A percentile compares a stretch with the other conserved stretches of the same genome.
Evolutionary conservation across 2,329 filamentous ascomycete genomes (phyloP).

Genomic region (Neonectria punicea): DNA sequence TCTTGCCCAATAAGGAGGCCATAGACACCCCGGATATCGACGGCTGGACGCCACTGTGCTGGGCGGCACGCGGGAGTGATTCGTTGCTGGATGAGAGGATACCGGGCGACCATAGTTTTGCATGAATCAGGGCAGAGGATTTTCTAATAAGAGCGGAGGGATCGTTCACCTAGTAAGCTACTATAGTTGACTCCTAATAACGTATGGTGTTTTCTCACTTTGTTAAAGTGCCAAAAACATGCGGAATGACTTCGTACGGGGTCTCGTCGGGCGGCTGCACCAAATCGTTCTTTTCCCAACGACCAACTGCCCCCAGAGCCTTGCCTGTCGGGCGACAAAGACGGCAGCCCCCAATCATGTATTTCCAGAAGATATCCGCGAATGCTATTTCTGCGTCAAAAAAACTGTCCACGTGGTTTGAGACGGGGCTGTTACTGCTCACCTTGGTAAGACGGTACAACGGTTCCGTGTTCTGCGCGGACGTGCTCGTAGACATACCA

Average conservation of each 20-base stretch:
- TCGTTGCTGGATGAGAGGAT: no score
- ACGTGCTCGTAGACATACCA: slow-evolving; percentile 75
- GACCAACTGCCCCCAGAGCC: slow-evolving; percentile 58
- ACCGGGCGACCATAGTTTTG: no score
- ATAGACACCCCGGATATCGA: no score
- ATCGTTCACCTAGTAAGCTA: no score
- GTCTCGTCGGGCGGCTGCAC: slow-evolving; percentile 52
- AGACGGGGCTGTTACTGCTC: slow-evolving; percentile 42
- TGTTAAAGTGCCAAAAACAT: slow-evolving; percentile 61
- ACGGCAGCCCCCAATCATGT: slow-evolving; percentile 62
- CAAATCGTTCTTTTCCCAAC: slow-evolving; percentile 62
- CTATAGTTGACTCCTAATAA: no score
- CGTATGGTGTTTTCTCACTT: slow-evolving; percentile 51
- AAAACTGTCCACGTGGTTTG: neutral
- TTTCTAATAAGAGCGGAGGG: no score
- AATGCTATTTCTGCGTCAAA: slow-evolving; percentile 49
- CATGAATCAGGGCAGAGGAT: no score
- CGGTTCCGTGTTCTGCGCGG: slow-evolving; percentile 49
- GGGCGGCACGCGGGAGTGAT: no score
- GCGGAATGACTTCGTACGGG: slow-evolving; percentile 58
- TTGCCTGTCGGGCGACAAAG: slow-evolving; percentile 60
- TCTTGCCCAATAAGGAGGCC: no score
- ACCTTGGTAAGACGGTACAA: slow-evolving; percentile 59
- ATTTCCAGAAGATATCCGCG: slow-evolving; percentile 64
- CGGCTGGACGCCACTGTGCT: no score